Base-by-base conservation (phyloP, 805 yeast species). In the Wickerhamomyces sydowiorum region DNA sequence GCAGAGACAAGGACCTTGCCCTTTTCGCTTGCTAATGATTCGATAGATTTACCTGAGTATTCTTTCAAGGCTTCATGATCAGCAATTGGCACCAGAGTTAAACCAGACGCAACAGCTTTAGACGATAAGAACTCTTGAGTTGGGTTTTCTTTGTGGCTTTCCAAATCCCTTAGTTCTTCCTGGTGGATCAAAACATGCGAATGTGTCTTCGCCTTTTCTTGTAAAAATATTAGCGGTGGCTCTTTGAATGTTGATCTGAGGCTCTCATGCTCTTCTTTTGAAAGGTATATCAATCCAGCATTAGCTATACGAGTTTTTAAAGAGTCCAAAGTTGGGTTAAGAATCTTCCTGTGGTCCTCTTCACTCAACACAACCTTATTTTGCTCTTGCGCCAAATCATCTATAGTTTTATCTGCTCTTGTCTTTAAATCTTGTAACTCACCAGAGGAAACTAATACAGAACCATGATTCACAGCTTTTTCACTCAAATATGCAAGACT, bases 291-390 rank as follows among this genome's bases (percentile, higher is more conserved):
- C 3, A 25, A 10, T 9, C 23, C 39, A 25, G 37, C 29, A 9
- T 27, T 21, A 7, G 47, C 43, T 3, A 65, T 60, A 30, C 52
- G 56, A 15, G 50, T 54, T n/a, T 46, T 50, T 18, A 67, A 44
- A 41, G 56, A 56, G 1, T 42, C 47, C 8, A 23, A 14, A 21
- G 22, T 17, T 27, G 42, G 37, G 15, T 32, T 18, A 10, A 38
- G n/a, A 1, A 53, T 36, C 9, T 38, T 41, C n/a, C 41, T 25
- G 36, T 49, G 45, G 9, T 50, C 57, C 9, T 37, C 44, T 14
- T 38, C 24, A 5, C 49, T 30, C 10, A 54, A 20, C 4, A 47
- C 43, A 7, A 44, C 44, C 38, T 41, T 36, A 7, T 43, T 34
- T 12, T 48, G 35, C 17, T 47, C 56, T 14, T 42, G 38, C 1